Evolutionary conservation across 768 basidiomycete species (phyloP), one percentile per base, ranked within the genome.

Genomic region (Ephemerocybe angulata): DNA sequence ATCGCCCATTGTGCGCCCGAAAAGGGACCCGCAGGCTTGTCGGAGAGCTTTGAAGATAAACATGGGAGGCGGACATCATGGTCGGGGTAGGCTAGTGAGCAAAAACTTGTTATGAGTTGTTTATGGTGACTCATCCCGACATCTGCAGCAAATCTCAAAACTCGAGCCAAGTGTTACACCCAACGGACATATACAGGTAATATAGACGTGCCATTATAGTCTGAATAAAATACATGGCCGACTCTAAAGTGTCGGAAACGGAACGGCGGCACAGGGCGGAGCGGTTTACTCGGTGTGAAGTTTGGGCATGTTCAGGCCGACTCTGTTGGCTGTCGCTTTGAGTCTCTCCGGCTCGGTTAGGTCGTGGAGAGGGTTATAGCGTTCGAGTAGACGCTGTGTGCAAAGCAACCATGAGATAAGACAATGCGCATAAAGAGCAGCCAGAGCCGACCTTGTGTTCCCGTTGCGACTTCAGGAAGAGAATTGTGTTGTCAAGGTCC

Each of bases 281-380:
- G 55, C 49, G 25, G 54, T 42, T 28, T 44, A 38, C 40, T 21
- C 58, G 50, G 70, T 70, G 55, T 65, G 72, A 28, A 72, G 69
- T 43, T 80, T 63, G 10, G 93, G 93, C 79, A 94, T 86, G 63
- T 96, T 79, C 51, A 98, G 70, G 3, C 94, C 94, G 31, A 98
- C 94, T 58, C 93, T 75, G 41, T 85, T 79, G 3, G 93, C 93
- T 0, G 94, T 94, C 1, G 90, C 90, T 62, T 85, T 77, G 57
- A 96, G 80, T 60, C 88, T 76, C 66, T 96, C 92, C 60, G 92
- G 84, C 4, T 79, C 72, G 0, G 91, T 87, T 58, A 95, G 76
- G 63, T 93, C 89, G 38, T 86, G 70, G 17, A 88, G 72, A 0
- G 94, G 93, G 67, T 94, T 96, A 73, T 98, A 98, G 51, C 91